Percentiles rank a stretch among this genome's conserved stretches.
Evolutionary conservation across 2,329 filamentous ascomycete species (phyloP).

Genomic region (Endoconidiophora laricicola): DNA sequence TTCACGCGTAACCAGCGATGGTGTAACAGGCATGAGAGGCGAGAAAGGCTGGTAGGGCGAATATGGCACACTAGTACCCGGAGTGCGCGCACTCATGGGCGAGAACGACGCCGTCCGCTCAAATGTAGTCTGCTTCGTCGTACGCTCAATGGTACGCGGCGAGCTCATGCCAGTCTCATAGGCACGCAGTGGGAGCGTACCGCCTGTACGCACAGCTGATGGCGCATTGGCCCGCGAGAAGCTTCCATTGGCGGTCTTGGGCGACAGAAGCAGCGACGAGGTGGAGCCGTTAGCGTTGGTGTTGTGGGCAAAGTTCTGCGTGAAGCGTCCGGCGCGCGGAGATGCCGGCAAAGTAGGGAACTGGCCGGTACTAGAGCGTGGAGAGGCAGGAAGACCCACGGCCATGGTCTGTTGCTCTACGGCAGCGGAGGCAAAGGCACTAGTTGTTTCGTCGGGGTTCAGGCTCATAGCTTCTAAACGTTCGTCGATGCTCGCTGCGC

Average conservation of each 20-base stretch:
- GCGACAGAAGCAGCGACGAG: constrained; percentile 29
- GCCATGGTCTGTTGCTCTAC: constrained; percentile 27
- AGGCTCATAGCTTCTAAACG: constrained; percentile 19
- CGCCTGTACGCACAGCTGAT: constrained; percentile 38
- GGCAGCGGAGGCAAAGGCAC: neutral
- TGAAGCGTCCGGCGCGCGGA: constrained; percentile 4
- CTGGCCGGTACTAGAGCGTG: constrained; percentile 21
- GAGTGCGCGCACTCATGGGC: constrained; percentile 42
- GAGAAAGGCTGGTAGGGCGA: constrained; percentile 67
- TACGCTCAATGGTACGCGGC: constrained; percentile 29
- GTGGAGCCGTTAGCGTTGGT: neutral
- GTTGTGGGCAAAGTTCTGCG: neutral
- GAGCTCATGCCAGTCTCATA: constrained; percentile 41
- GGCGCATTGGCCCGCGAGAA: constrained; percentile 34
- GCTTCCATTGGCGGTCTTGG: constrained; percentile 29
- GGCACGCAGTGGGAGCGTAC: constrained; percentile 41
- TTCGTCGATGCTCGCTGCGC: constrained; percentile 30
- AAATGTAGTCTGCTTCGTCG: constrained; percentile 48
- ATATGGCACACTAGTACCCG: constrained; percentile 50
- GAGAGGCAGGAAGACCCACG: constrained; percentile 27
- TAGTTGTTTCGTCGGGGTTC: neutral
- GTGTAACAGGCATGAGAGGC: constrained; percentile 58
- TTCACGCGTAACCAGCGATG: constrained; percentile 52
- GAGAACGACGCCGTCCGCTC: constrained; percentile 38
- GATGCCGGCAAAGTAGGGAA: constrained; percentile 18